Conservation (phyloP, 805 yeast species). For the Priceomyces castillae region DNA sequence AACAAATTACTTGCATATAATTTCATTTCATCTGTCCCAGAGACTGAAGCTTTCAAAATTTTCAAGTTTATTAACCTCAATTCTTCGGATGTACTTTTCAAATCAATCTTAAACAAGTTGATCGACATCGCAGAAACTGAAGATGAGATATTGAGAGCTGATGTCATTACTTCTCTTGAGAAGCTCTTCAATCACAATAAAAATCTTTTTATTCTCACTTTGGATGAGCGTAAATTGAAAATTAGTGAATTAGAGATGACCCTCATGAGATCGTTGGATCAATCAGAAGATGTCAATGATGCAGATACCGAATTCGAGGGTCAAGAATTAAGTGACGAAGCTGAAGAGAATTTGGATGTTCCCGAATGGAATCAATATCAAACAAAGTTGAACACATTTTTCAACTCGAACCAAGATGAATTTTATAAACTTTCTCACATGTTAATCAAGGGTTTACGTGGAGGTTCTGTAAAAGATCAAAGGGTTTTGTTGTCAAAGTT, state of each 20-base stretch:
- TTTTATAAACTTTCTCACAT: slow-evolving; percentile 42
- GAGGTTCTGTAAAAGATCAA: slow-evolving; percentile 12
- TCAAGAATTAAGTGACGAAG: slow-evolving; percentile 19
- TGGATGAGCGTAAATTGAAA: slow-evolving; percentile 17
- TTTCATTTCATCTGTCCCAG: slow-evolving; percentile 24
- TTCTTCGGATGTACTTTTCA: slow-evolving; percentile 14
- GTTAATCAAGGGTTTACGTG: slow-evolving; percentile 44
- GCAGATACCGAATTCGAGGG: slow-evolving; percentile 35
- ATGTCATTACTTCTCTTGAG: slow-evolving; percentile 20
- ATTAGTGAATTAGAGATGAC: slow-evolving; percentile 49
- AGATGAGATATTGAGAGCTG: slow-evolving; percentile 15
- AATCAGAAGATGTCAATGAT: slow-evolving; percentile 21
- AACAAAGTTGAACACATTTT: slow-evolving; percentile 14
- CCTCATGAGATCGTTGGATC: slow-evolving; percentile 59
- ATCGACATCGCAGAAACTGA: slow-evolving; percentile 12
- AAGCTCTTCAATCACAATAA: slow-evolving; percentile 18
- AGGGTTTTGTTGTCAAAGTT: slow-evolving; percentile 13
- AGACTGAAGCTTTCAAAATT: slow-evolving; percentile 17
- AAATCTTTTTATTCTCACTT: slow-evolving; percentile 18
- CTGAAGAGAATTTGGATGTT: slow-evolving; percentile 19
- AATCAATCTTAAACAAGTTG: slow-evolving; percentile 13
- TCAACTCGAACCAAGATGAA: slow-evolving; percentile 29
- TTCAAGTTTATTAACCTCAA: slow-evolving; percentile 22
- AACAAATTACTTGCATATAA: slow-evolving; percentile 30
- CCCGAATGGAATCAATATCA: slow-evolving; percentile 14